Conservation (phyloP, 768 basidiomycete genomes). For the Candolleomyces eurysporus region DNA sequence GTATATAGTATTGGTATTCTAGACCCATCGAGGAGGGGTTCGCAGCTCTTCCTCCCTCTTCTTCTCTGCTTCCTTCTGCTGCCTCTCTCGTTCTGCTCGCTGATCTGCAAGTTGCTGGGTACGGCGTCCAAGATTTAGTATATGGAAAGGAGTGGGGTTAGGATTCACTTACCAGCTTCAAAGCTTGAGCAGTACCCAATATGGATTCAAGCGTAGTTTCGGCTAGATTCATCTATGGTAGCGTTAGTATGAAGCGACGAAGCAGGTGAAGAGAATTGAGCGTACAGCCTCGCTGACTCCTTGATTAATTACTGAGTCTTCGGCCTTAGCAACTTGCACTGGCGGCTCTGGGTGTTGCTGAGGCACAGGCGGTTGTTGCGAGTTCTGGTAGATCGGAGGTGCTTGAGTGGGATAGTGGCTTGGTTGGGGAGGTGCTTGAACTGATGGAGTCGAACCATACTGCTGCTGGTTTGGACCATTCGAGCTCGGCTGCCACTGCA, state of each 20-base stretch:
- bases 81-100: slow-evolving; percentile 47
- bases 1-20: not conserved
- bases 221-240: slow-evolving; percentile 45
- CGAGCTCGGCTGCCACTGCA: slow-evolving; percentile 11
- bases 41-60: slow-evolving; percentile 24
- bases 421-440: too few species aligned
- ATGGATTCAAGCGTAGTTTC: slow-evolving; percentile 67
- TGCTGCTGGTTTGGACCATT: not conserved
- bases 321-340: too few species aligned
- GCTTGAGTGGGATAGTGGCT: too few species aligned
- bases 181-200: slow-evolving; percentile 50
- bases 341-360: too few species aligned
- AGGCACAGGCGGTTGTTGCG: too few species aligned
- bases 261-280: not conserved
- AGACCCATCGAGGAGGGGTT: slow-evolving; percentile 30
- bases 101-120: slow-evolving; percentile 49
- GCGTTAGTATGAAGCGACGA: not conserved
- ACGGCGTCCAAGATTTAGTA: slow-evolving; percentile 10
- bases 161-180: slow-evolving; percentile 52
- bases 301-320: too few species aligned
- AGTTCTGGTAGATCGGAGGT: too few species aligned
- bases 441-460: not conserved
- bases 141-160: slow-evolving; percentile 16
- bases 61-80: slow-evolving; percentile 31
- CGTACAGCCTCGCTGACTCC: not conserved